Percentiles rank a stretch among this genome's conserved stretches.
Conservation (phyloP, 495 filamentous ascomycete species). For the Hypoxylon fuscum region DNA sequence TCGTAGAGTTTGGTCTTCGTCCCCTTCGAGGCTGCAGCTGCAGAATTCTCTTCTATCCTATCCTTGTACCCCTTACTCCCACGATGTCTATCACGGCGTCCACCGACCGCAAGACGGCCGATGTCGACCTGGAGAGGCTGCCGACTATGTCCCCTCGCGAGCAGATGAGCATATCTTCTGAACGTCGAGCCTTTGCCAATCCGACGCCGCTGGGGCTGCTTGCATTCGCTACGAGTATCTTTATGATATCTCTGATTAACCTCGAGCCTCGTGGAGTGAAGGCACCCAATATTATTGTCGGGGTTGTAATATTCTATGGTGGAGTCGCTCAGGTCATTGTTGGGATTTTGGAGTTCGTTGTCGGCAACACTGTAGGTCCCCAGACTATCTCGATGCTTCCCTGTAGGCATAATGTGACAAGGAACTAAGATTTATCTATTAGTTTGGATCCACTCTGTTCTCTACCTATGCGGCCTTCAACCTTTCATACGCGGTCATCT, state of each 20-base stretch:
- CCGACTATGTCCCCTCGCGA: slow-evolving; percentile 20
- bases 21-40: neutral
- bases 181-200: slow-evolving; percentile 25
- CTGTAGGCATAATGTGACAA: neutral
- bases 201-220: slow-evolving; percentile 45
- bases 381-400: neutral
- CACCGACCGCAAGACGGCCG: slow-evolving; percentile 10
- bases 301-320: slow-evolving; percentile 51
- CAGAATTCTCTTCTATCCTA: neutral
- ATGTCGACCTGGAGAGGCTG: slow-evolving; percentile 24
- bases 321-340: slow-evolving; percentile 48
- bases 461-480: slow-evolving; percentile 51
- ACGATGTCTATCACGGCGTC: slow-evolving; percentile 8
- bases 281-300: slow-evolving; percentile 46
- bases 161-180: slow-evolving; percentile 13
- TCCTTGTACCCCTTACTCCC: neutral
- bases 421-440: neutral
- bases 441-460: slow-evolving; percentile 51
- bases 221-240: slow-evolving; percentile 45
- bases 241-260: slow-evolving; percentile 48
- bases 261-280: slow-evolving; percentile 49
- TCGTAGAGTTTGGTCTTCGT: neutral
- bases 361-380: slow-evolving; percentile 42
- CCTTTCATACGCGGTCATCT: slow-evolving; percentile 49
- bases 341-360: slow-evolving; percentile 48